Conservation (phyloP, 495 filamentous ascomycete genomes). For the Neurospora sp. region DNA sequence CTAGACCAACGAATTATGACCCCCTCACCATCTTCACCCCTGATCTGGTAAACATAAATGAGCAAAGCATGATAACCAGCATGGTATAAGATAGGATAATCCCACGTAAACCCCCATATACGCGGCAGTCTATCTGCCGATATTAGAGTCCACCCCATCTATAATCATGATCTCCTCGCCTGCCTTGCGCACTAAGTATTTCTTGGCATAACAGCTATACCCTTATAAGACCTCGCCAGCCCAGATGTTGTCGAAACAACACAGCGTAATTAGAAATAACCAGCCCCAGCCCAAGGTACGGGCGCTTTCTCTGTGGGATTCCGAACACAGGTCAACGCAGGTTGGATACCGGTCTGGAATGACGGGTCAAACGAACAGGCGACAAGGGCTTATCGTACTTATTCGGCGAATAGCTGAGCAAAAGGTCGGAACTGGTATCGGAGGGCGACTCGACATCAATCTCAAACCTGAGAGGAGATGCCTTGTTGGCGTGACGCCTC, state of each 20-base stretch:
- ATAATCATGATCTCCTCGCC: neutral
- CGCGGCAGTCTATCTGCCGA: neutral
- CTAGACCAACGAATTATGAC: neutral
- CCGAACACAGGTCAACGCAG: neutral
- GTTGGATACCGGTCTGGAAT: neutral
- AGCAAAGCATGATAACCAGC: neutral
- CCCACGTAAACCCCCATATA: neutral
- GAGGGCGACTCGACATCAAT: neutral
- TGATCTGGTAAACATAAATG: neutral
- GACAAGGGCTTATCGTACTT: conserved; percentile 1
- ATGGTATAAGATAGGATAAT: neutral
- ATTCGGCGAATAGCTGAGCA: neutral
- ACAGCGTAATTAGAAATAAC: neutral
- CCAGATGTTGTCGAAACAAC: neutral
- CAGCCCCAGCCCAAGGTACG: neutral
- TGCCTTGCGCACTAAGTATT: neutral
- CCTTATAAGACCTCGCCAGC: neutral
- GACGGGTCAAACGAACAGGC: neutral
- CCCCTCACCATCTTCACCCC: neutral
- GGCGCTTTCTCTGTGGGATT: neutral
- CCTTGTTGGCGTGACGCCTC: neutral
- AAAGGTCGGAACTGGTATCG: neutral
- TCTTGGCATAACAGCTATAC: neutral
- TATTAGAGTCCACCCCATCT: neutral
- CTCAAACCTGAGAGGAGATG: neutral